These are phyloP conservation scores for Cyberlindnera maclurae DNA, from an alignment of 805 yeast genomes.

Conservation along the genomic window DNA sequence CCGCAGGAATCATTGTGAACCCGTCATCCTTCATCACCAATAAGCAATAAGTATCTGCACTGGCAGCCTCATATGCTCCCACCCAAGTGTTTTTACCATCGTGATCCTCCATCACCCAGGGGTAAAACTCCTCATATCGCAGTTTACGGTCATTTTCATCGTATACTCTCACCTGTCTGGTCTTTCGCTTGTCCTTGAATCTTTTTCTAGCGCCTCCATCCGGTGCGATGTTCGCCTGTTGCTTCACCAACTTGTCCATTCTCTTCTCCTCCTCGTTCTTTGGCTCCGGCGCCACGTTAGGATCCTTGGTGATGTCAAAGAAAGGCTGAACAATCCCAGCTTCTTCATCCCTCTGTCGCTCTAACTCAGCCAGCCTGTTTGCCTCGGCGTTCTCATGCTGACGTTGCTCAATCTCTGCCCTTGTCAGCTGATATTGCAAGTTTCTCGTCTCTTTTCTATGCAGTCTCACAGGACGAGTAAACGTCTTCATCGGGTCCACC, in stretches of 20 bases:
- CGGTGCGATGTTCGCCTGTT: constrained; percentile 72
- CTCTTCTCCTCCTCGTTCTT: constrained; percentile 31
- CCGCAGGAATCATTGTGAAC: constrained; percentile 91
- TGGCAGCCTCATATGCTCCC: constrained; percentile 89
- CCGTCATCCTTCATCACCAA: constrained; percentile 65
- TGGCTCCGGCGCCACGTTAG: constrained; percentile 26
- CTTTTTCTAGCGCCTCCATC: constrained; percentile 82
- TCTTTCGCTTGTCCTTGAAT: constrained; percentile 65
- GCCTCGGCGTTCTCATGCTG: constrained; percentile 40
- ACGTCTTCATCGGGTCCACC: constrained; percentile 60
- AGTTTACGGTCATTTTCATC: constrained; percentile 79
- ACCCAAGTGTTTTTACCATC: constrained; percentile 93
- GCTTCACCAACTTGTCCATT: constrained; percentile 27
- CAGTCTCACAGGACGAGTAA: constrained; percentile 76
- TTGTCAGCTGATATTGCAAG: constrained; percentile 75
- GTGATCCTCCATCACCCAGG: constrained; percentile 97
- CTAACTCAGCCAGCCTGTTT: constrained; percentile 21
- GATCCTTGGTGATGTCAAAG: constrained; percentile 14
- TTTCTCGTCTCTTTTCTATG: constrained; percentile 93
- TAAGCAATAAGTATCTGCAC: constrained; percentile 76
- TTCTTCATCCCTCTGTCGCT: constrained; percentile 22
- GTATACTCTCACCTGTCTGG: constrained; percentile 73
- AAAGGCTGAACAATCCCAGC: constrained; percentile 9
- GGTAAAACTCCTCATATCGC: constrained; percentile 92
- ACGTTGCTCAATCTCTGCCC: constrained; percentile 67